Evolutionary conservation across 1,284 basidiomycete genomes (phyloP).

Genomic region (Psilocybe mexicana): DNA sequence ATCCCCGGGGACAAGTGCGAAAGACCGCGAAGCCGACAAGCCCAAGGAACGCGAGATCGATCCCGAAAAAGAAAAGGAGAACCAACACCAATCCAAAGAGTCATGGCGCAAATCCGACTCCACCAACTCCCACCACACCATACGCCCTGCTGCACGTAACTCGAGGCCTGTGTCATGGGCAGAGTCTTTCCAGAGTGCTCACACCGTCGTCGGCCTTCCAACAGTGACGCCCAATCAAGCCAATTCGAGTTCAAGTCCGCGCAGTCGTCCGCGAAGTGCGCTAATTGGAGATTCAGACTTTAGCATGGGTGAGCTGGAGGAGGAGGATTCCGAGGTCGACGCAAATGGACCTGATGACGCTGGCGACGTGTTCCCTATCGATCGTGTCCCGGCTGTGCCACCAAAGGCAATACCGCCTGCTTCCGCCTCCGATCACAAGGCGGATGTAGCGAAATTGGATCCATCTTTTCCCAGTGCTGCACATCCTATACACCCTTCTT

Average conservation of each 20-base stretch:
- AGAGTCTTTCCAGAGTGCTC: constrained; percentile 68
- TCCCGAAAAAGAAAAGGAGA: constrained; percentile 23
- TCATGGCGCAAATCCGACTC: constrained; percentile 70
- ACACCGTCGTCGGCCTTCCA: constrained; percentile 53
- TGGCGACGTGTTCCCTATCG: not conserved
- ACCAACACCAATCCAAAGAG: constrained; percentile 32
- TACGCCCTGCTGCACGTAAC: constrained; percentile 53
- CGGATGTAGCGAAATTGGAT: too few relatives aligned
- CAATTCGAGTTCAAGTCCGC: constrained; percentile 3
- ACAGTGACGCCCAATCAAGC: not conserved
- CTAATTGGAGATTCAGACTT: constrained; percentile 67
- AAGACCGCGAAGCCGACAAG: constrained; percentile 26
- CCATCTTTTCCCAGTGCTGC: too few relatives aligned
- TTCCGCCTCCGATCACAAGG: too few relatives aligned
- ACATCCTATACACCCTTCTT: too few relatives aligned
- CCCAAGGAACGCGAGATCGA: too few relatives aligned
- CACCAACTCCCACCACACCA: constrained; percentile 69
- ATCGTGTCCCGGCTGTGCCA: too few relatives aligned
- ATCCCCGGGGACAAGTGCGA: constrained; percentile 19
- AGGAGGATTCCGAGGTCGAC: constrained; percentile 21
- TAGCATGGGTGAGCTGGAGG: constrained; percentile 47
- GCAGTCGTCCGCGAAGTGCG: constrained; percentile 64
- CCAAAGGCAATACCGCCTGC: too few relatives aligned
- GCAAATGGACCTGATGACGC: not conserved
- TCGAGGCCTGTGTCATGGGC: constrained; percentile 75